phyloP scores from a whole-genome alignment of 108 stramenopile species.

The Conticribra guillardii region DNA sequence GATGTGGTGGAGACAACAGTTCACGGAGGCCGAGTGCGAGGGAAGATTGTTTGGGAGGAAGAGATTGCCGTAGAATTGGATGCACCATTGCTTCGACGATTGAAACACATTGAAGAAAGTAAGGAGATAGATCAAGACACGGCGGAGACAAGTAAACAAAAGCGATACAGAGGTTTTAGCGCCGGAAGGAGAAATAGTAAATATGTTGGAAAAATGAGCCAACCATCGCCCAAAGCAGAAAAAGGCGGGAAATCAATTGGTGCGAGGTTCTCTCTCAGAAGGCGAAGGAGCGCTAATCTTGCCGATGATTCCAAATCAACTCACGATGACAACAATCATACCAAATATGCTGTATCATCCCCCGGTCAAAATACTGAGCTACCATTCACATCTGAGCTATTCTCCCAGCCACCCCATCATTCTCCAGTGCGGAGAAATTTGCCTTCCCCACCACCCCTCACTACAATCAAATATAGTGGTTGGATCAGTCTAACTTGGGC shows the following conservation, averaged over 20 bases:
- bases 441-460: constrained; percentile 30
- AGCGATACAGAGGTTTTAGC: constrained; percentile 6
- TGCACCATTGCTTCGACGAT: constrained; percentile 8
- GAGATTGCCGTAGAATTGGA: constrained; percentile 40
- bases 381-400: constrained; percentile 17
- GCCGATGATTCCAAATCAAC: background rate
- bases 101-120: constrained; percentile 9
- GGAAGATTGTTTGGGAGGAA: constrained; percentile 49
- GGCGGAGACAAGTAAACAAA: background rate
- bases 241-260: background rate
- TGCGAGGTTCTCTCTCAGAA: background rate
- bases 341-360: background rate
- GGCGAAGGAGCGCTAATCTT: background rate
- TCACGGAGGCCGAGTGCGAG: constrained; percentile 47
- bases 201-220: background rate
- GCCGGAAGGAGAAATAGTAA: constrained; percentile 3
- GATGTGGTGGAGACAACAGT: constrained; percentile 43
- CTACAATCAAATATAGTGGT: constrained; percentile 39
- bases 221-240: background rate
- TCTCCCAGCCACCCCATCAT: constrained; percentile 14
- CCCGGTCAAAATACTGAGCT: background rate
- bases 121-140: constrained; percentile 1
- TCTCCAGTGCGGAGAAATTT: background rate
- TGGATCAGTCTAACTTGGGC: constrained; percentile 53
- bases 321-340: background rate